phyloP scores from a whole-genome alignment of 345 rosid species.

The Hypericum androsaemum region DNA sequence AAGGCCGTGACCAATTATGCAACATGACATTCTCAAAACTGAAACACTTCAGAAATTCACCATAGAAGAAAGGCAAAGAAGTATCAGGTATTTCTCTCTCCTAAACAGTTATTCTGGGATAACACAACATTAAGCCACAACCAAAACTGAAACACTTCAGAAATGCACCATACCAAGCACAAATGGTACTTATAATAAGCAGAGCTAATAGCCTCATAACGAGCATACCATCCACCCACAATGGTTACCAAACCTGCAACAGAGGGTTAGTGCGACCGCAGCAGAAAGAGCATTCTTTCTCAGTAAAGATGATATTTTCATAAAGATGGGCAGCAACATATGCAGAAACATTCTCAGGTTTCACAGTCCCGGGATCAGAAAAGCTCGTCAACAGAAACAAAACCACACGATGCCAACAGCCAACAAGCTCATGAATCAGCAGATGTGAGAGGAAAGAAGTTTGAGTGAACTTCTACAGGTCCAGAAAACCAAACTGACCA shows the following conservation, averaged over 20 bases:
- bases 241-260: slow-evolving; percentile 96
- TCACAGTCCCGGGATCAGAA: slow-evolving; percentile 86
- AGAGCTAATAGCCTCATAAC: neutral
- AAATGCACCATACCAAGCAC: neutral
- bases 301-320: slow-evolving; percentile 56
- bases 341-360: slow-evolving; percentile 48
- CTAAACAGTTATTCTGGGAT: slow-evolving; percentile 87
- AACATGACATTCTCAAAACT: slow-evolving; percentile 23
- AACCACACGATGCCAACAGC: slow-evolving; percentile 55
- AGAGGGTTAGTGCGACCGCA: slow-evolving; percentile 80
- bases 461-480: neutral
- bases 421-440: slow-evolving; percentile 61
- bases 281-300: slow-evolving; percentile 81
- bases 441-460: slow-evolving; percentile 18
- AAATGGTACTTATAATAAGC: neutral
- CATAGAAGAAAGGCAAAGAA: slow-evolving; percentile 92
- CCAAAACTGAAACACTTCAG: neutral
- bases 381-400: slow-evolving; percentile 74
- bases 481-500: too few relatives aligned
- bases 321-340: slow-evolving; percentile 70
- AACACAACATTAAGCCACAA: slow-evolving; percentile 7
- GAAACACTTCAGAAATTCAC: slow-evolving; percentile 36
- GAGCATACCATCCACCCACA: slow-evolving; percentile 92
- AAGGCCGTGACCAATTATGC: neutral
- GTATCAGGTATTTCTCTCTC: slow-evolving; percentile 76